Percentiles rank a stretch among this genome's conserved stretches.
phyloP scores from a whole-genome alignment of 2,329 filamentous ascomycete genomes.

The Akanthomyces muscarius region DNA sequence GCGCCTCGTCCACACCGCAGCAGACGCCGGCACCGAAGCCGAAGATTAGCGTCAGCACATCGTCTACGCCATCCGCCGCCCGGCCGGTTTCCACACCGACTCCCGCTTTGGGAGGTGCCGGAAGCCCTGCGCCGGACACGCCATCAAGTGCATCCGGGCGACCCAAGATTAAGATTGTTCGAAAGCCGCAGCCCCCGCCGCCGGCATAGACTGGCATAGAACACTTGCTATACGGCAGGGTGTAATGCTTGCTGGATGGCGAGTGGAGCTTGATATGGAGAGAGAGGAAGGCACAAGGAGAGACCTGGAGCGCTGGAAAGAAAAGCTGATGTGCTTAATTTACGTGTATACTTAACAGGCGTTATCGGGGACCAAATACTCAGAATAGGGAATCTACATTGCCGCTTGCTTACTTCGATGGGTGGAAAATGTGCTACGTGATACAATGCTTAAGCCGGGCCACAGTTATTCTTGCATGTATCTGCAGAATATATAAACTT shows the following conservation, averaged over 20 bases:
- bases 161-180: constrained; percentile 37
- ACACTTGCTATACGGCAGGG: too few relatives aligned
- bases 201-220: neutral
- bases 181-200: constrained; percentile 29
- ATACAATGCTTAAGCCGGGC: neutral
- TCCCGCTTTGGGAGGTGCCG: neutral
- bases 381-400: neutral
- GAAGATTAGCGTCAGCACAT: constrained; percentile 26
- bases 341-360: neutral
- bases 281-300: neutral
- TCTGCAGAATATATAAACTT: neutral
- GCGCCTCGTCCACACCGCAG: constrained; percentile 15
- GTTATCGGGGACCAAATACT: neutral
- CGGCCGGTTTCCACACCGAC: neutral
- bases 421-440: neutral
- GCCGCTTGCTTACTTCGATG: neutral
- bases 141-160: constrained; percentile 20
- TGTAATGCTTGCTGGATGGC: too few relatives aligned
- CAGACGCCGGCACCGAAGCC: constrained; percentile 25
- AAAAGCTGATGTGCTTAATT: neutral
- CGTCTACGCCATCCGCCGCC: constrained; percentile 19
- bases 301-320: neutral
- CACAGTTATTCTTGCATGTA: neutral
- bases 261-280: neutral
- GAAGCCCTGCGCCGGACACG: constrained; percentile 22